Percentiles rank a stretch among this genome's conserved stretches.
phyloP scores from a whole-genome alignment of 768 basidiomycete genomes.

The Mycena galopus region DNA sequence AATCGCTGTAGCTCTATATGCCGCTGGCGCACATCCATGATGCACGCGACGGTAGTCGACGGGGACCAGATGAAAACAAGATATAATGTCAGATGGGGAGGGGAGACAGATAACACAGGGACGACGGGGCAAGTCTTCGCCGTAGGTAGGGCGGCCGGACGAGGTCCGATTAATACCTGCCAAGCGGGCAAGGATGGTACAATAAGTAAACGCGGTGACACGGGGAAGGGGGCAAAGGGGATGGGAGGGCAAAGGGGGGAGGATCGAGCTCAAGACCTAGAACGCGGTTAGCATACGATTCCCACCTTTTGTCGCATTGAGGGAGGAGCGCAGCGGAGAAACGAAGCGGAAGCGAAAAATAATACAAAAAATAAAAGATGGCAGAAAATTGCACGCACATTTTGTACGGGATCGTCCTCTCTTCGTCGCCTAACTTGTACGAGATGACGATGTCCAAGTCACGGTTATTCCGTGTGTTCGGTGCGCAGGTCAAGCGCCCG shows the following conservation, averaged over 20 bases:
- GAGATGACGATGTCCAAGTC: slow-evolving; percentile 92
- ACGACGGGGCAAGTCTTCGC: not conserved
- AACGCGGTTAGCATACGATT: slow-evolving; percentile 59
- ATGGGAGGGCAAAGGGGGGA: not conserved
- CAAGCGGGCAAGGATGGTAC: slow-evolving; percentile 32
- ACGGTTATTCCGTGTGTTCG: slow-evolving; percentile 93
- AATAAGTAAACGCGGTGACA: slow-evolving; percentile 33
- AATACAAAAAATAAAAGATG: slow-evolving; percentile 17
- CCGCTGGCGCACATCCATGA: slow-evolving; percentile 9
- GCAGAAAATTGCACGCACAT: slow-evolving; percentile 73
- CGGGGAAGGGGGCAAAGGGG: slow-evolving; percentile 16
- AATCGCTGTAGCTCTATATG: slow-evolving; percentile 24
- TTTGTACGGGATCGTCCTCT: slow-evolving; percentile 75
- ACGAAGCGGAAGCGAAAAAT: slow-evolving; percentile 31
- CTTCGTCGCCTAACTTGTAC: slow-evolving; percentile 65
- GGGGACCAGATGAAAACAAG: slow-evolving; percentile 22
- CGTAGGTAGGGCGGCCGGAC: not conserved
- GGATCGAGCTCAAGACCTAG: slow-evolving; percentile 61
- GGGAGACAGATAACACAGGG: not conserved
- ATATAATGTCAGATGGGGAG: slow-evolving; percentile 20
- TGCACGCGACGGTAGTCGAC: not conserved
- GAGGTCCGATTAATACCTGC: slow-evolving; percentile 40
- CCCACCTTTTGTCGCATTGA: slow-evolving; percentile 40
- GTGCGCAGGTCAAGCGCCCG: slow-evolving; percentile 83
- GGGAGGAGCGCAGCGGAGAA: slow-evolving; percentile 35